Evolutionary conservation across 768 basidiomycete species (phyloP).

Genomic region (Pisolithus albus): DNA sequence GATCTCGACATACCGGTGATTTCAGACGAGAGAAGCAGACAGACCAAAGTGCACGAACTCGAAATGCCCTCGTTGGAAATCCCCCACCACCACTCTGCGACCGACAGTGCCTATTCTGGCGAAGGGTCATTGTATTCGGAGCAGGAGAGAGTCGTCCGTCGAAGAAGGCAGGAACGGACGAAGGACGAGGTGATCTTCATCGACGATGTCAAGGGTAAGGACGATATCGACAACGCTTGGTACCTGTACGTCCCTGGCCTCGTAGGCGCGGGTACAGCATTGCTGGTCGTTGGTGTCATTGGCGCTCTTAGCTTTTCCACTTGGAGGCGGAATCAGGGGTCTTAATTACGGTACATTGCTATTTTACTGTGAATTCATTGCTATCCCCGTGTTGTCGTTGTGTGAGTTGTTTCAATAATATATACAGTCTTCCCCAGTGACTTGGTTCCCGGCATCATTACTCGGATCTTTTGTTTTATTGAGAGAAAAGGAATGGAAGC

Average conservation of each 20-base stretch:
- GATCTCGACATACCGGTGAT: constrained; percentile 64
- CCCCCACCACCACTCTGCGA: constrained; percentile 35
- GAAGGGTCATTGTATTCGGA: constrained; percentile 24
- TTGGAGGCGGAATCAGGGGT: constrained; percentile 62
- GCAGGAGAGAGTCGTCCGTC: constrained; percentile 29
- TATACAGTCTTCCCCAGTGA: too few species aligned
- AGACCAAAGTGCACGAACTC: constrained; percentile 10
- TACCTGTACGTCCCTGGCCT: constrained; percentile 73
- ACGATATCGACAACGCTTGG: constrained; percentile 68
- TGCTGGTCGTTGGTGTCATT: constrained; percentile 72
- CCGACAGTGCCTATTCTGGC: constrained; percentile 23
- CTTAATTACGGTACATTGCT: constrained; percentile 23
- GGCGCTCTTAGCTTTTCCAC: constrained; percentile 69
- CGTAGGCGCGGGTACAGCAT: constrained; percentile 78
- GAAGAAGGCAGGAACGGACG: constrained; percentile 39
- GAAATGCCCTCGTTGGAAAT: constrained; percentile 49
- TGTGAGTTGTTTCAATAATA: too few species aligned
- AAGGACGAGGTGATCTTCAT: constrained; percentile 50
- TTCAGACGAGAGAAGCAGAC: constrained; percentile 38
- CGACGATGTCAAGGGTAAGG: constrained; percentile 38
- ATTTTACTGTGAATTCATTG: background rate
- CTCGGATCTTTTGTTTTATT: background rate
- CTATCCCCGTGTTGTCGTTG: background rate
- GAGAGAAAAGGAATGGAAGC: too few species aligned
- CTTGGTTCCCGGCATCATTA: background rate